phyloP scores from a whole-genome alignment of 2,329 filamentous ascomycete species.

The Chaetothyriales sp. region DNA sequence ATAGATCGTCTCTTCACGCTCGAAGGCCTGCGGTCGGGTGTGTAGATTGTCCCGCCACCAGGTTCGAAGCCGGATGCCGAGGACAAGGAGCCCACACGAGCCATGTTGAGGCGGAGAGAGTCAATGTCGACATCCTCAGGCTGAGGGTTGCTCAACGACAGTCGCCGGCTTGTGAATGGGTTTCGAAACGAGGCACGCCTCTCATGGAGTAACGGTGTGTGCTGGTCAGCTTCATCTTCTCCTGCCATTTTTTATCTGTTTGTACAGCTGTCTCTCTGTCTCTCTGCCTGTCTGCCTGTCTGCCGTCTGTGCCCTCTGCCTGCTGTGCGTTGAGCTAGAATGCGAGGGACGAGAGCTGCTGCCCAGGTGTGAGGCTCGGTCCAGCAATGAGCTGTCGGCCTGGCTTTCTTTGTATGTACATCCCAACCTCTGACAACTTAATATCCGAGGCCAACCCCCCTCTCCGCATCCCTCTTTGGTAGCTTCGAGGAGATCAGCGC shows the following conservation, averaged over 20 bases:
- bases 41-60: constrained; percentile 1
- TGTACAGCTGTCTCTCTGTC: no score
- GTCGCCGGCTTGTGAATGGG: neutral
- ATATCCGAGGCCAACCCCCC: neutral
- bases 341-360: neutral
- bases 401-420: no score
- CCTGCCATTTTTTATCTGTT: neutral
- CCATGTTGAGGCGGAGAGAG: constrained; percentile 5
- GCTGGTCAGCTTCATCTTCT: neutral
- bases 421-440: neutral
- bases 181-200: neutral
- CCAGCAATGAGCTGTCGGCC: no score
- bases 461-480: neutral
- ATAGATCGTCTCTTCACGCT: neutral
- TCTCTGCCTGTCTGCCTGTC: no score
- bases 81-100: constrained; percentile 6
- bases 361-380: neutral
- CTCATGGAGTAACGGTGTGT: neutral
- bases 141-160: constrained; percentile 1
- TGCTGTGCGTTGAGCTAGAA: neutral
- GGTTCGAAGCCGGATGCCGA: constrained; percentile 5
- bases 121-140: constrained; percentile 8
- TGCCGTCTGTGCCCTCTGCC: no score
- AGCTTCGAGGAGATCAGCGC: neutral
- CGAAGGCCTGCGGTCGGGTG: neutral